Evolutionary conservation across 2,329 filamentous ascomycete species (phyloP).

Genomic region (Ciborinia camelliae): DNA sequence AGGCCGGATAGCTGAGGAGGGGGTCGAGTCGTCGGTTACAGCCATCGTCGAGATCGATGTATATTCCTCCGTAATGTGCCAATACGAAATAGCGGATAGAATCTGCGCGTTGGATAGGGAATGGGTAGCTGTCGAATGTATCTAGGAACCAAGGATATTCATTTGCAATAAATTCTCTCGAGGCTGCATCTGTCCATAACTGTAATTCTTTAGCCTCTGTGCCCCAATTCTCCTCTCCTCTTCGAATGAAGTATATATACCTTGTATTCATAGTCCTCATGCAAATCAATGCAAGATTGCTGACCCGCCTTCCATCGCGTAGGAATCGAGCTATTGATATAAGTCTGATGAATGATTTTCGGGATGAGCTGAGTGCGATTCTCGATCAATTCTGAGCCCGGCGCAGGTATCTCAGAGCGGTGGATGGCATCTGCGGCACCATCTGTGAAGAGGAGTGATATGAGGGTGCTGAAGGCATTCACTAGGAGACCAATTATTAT

Average conservation of each 20-base stretch:
- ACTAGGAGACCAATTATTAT: conserved; percentile 62
- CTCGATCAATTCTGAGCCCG: conserved; percentile 57
- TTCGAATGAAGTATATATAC: conserved; percentile 40
- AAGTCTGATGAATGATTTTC: conserved; percentile 76
- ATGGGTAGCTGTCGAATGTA: conserved; percentile 70
- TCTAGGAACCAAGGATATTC: conserved; percentile 77
- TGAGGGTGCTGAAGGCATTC: conserved; percentile 65
- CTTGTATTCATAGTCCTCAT: conserved; percentile 71
- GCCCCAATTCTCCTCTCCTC: not conserved
- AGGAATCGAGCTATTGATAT: conserved; percentile 67
- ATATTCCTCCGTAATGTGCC: conserved; percentile 73
- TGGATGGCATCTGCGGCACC: conserved; percentile 64
- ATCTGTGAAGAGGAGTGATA: conserved; percentile 66
- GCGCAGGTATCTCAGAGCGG: conserved; percentile 61
- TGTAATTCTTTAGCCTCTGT: conserved; percentile 36
- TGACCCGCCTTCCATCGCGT: conserved; percentile 64
- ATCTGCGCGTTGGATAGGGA: conserved; percentile 74
- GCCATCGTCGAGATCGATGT: conserved; percentile 68
- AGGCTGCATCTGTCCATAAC: conserved; percentile 73
- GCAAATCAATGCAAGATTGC: conserved; percentile 62
- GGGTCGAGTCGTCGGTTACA: conserved; percentile 49
- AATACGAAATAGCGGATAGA: conserved; percentile 78
- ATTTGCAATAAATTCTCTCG: conserved; percentile 66
- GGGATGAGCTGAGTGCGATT: conserved; percentile 60
- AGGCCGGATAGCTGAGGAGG: conserved; percentile 65